Evolutionary conservation across 805 yeast genomes (phyloP).

Genomic region (Tetrapisispora nanseiensis): DNA sequence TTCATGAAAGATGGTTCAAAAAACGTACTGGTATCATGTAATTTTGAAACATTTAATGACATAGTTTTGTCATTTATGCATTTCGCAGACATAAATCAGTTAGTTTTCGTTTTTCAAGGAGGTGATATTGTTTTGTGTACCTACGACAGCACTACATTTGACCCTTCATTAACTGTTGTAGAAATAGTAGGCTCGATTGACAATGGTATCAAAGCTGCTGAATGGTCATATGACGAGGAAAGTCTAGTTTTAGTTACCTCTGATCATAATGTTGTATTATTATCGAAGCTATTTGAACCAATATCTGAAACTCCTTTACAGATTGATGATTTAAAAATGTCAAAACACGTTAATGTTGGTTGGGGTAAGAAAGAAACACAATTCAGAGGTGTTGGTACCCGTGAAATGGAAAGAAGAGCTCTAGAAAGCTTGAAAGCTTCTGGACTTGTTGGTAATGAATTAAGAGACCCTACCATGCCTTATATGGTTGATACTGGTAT

Average conservation of each 20-base stretch:
- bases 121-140: conserved; percentile 71
- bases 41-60: conserved; percentile 34
- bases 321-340: conserved; percentile 52
- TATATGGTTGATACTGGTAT: conserved; percentile 62
- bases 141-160: conserved; percentile 39
- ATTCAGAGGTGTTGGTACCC: conserved; percentile 88
- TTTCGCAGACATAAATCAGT: conserved; percentile 57
- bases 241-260: conserved; percentile 58
- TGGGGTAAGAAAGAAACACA: conserved; percentile 98
- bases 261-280: conserved; percentile 49
- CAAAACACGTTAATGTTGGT: conserved; percentile 89
- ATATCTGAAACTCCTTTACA: conserved; percentile 53
- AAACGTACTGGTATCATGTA: conserved; percentile 51
- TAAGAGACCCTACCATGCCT: conserved; percentile 85
- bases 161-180: conserved; percentile 43
- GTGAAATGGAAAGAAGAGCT: conserved; percentile 59
- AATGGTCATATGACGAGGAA: conserved; percentile 92
- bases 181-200: conserved; percentile 83
- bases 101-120: conserved; percentile 54
- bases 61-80: conserved; percentile 49
- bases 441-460: conserved; percentile 57
- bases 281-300: conserved; percentile 74
- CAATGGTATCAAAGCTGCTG: conserved; percentile 57
- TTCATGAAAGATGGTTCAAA: conserved; percentile 54
- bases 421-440: conserved; percentile 39